Evolutionary conservation across 805 yeast genomes (phyloP), one percentile per base, ranked within the genome.

Genomic region (Kodamaea leandrae): DNA sequence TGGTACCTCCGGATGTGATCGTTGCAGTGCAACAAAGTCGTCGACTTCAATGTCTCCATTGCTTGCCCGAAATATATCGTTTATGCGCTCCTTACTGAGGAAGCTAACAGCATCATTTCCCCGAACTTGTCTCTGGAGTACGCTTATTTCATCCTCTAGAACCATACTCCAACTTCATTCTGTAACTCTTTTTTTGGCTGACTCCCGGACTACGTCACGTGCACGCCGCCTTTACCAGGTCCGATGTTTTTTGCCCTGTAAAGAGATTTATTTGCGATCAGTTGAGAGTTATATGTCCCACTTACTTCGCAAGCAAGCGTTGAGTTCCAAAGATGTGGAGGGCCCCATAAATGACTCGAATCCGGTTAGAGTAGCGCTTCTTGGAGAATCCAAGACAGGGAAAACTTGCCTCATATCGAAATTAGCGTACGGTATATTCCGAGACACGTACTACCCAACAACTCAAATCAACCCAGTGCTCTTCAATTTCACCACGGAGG

Each of bases 401-500:
- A 82, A 82, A 52, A 75, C 86, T 2, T 70, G 84, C 0, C 64
- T 77, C 27, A 72, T 78, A 9, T 72, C 78, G 39, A 63, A 74
- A 36, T 49, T 80, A 12, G 64, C 72, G 2, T 61, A 73, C 15
- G 73, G 74, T 18, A 66, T 68, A 18, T 78, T 74, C 41, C 69
- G 78, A 37, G 89, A 82, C 44, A 83, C 84, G 0, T 83, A 85
- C 55, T 85, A 85, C 51, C 95, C 93, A 4, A 85, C 91, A 3
- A 66, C 75, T 32, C 75, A 71, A 41, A 79, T 80, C 43, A 76
- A 76, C 3, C 78, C 87, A 18, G 66, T 79, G 42, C 55, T 83
- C 28, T 71, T 81, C 44, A 78, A 77, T 14, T 84, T 69, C 52
- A 57, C 53, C 4, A 80, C 90, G 0, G 52, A 42, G 3, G 38